Base-by-base conservation (phyloP, 2,329 filamentous ascomycete genomes). In the Simplicillium sp. region DNA sequence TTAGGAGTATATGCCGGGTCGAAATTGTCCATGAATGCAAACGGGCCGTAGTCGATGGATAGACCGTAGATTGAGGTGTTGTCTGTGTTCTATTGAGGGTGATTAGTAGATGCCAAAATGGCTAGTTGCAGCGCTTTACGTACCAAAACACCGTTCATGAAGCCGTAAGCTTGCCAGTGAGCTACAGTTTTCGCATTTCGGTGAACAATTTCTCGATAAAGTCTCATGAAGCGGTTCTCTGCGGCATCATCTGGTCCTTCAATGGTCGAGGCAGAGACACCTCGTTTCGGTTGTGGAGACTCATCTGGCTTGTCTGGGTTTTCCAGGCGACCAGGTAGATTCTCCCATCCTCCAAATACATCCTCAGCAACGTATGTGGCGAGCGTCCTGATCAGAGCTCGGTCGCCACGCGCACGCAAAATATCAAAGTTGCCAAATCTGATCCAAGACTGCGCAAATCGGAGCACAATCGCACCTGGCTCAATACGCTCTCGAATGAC, bases 21-120 rank as follows among this genome's bases (percentile, higher is more conserved):
- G 54, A 97, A 98, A 55, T 89, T 88, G 59, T 98, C 92, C 68
- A 98, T 83, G 61, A 98, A 98, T 5, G 92, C 92, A 54, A 98
- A 98, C 0, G 92, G 92, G 0, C 92, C 92, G 56, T 89, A 98
- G 62, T 98, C 92, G 47, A 98, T 83, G 6, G 84, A 90, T 0
- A 98, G 66, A 1, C 92, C 92, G 41, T 81, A 81, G 38, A 98
- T 75, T 0, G 88, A 95, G 0, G 92, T 98, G 59, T 98, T 98
- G 58, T 98, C 92, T 0, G 92, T 97, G 62, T 98, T 98, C 62
- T 65, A 13, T 36, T 25, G 4, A 8, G 6, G 29, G 3, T 12
- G 6, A 40, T 62, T 37, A 61, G 52, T 29, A n/a, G n/a, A n/a
- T n/a, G n/a, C n/a, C n/a, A n/a, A n/a, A n/a, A n/a, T n/a, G n/a